Base-by-base conservation (phyloP, 108 stramenopile genomes). In the Aurantiochytrium sp. region DNA sequence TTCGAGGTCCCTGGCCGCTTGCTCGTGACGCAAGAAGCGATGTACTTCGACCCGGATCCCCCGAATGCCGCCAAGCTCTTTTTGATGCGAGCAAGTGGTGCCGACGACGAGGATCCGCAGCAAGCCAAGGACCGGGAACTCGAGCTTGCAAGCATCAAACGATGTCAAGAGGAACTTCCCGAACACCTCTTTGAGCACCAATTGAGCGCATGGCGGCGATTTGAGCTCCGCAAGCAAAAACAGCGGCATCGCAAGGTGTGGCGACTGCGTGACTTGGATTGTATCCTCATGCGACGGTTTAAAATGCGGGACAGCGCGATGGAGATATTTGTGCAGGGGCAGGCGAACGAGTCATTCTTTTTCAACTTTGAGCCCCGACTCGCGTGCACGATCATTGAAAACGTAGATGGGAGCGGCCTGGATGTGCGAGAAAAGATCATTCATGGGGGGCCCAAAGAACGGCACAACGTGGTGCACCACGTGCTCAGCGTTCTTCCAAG, bases 1-100 rank as follows among this genome's bases (percentile, higher is more conserved):
- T 83, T 53, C 51, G 76, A 83, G 51, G 76, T 83, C 10, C 76
- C 76, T 83, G 76, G 76, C 8, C 45, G 76, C n/a, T 45, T 83
- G 49, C 45, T 83, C 28, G 76, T 83, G n/a, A 53, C 76, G 19
- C 76, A 83, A 35, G 76, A 83, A 16, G 76, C 76, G 49, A 83
- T 83, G 18, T 83, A 83, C 23, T 83, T 83, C 4, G 76, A 83
- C 76, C 76, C 76, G 12, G 76, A 83, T 35, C 76, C 45, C 8
- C 76, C 76, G n/a, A 18, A 6, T 6, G 51, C 76, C 76, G 2
- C 45, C 6, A 28, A 12, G 12, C 76, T 83, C 1, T 83, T 53
- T 35, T 6, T 83, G 6, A 83, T 53, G 51, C 45, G 76, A 1
- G 16, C 76, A 19, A n/a, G 23, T 12, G 76, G 4, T 23, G 76